These are phyloP conservation scores for Coemansia reversa DNA, from an alignment of 192 early-diverging fungal species.

Conservation along the genomic window DNA sequence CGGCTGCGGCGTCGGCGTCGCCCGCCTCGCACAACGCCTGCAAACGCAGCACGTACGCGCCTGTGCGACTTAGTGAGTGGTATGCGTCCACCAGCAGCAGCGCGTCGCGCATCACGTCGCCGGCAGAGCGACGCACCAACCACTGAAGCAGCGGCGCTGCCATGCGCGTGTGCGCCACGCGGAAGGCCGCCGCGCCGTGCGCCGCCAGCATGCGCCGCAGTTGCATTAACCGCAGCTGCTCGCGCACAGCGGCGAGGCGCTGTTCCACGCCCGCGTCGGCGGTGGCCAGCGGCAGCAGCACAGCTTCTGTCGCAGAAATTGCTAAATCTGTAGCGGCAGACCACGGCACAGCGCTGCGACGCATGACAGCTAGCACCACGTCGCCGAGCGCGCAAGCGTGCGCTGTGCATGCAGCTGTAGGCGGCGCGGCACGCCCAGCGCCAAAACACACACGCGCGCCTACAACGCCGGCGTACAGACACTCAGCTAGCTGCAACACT, in stretches of 20 bases:
- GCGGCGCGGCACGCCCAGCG: not conserved
- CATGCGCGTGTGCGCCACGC: conserved; percentile 59
- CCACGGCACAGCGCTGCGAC: conserved; percentile 67
- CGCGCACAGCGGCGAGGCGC: conserved; percentile 50
- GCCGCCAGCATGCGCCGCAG: conserved; percentile 61
- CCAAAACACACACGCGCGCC: conserved; percentile 5
- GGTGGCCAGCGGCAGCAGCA: conserved; percentile 9
- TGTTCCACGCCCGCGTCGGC: conserved; percentile 19
- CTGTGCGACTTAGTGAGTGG: conserved; percentile 55
- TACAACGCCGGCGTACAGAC: conserved; percentile 31
- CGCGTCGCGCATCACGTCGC: conserved; percentile 61
- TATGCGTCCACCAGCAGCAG: conserved; percentile 61
- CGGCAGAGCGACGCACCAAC: conserved; percentile 54
- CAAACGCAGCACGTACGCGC: conserved; percentile 59
- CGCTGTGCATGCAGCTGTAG: not conserved
- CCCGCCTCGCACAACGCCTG: conserved; percentile 55
- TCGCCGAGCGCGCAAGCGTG: conserved; percentile 9
- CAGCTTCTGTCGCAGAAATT: conserved; percentile 18
- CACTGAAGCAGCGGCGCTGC: conserved; percentile 56
- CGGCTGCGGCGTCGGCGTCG: conserved; percentile 12
- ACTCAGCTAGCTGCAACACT: conserved; percentile 54
- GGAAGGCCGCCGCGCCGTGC: conserved; percentile 60
- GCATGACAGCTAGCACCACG: conserved; percentile 63
- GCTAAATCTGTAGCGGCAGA: conserved; percentile 49
- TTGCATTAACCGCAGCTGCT: conserved; percentile 65